A percentile compares a stretch with the other conserved stretches of the same genome.
Evolutionary conservation across 495 filamentous ascomycete genomes (phyloP).

Genomic region (Emericellopsis terricola): DNA sequence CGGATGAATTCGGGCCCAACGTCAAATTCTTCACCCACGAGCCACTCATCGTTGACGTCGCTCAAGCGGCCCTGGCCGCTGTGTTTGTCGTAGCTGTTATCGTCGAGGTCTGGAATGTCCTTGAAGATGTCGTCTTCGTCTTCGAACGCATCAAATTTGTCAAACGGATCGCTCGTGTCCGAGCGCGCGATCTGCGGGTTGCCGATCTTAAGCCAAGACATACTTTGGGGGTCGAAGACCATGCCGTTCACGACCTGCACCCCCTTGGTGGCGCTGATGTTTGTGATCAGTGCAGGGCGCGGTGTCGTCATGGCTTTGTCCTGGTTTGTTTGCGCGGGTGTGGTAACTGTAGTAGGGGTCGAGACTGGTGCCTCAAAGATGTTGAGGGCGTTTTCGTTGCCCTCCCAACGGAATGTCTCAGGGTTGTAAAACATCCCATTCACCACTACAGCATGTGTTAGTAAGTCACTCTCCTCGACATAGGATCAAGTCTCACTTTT

Average conservation of each 20-base stretch:
- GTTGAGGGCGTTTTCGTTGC: conserved; percentile 70
- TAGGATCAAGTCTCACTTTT: conserved; percentile 20
- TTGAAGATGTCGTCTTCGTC: conserved; percentile 38
- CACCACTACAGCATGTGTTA: conserved; percentile 36
- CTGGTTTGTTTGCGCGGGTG: conserved; percentile 27
- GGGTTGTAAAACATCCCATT: conserved; percentile 96
- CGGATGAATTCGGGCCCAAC: conserved; percentile 87
- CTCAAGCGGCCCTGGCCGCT: conserved; percentile 19
- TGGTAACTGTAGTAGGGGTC: conserved; percentile 26
- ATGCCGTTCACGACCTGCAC: conserved; percentile 87
- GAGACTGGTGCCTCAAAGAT: conserved; percentile 47
- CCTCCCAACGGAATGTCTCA: conserved; percentile 71
- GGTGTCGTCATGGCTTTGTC: conserved; percentile 41
- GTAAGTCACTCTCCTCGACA: neutral
- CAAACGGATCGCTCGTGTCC: conserved; percentile 29
- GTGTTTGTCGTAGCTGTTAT: conserved; percentile 24
- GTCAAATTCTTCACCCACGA: conserved; percentile 92
- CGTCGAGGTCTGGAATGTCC: conserved; percentile 35
- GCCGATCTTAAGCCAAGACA: conserved; percentile 79
- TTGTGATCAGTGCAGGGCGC: conserved; percentile 84
- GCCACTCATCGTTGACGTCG: conserved; percentile 56
- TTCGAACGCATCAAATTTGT: conserved; percentile 67
- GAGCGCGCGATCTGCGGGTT: conserved; percentile 19
- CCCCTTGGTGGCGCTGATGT: conserved; percentile 54
- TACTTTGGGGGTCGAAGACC: conserved; percentile 91